These are phyloP conservation scores for Naumovozyma castellii DNA, from an alignment of 805 yeast species.

Conservation along the genomic window DNA sequence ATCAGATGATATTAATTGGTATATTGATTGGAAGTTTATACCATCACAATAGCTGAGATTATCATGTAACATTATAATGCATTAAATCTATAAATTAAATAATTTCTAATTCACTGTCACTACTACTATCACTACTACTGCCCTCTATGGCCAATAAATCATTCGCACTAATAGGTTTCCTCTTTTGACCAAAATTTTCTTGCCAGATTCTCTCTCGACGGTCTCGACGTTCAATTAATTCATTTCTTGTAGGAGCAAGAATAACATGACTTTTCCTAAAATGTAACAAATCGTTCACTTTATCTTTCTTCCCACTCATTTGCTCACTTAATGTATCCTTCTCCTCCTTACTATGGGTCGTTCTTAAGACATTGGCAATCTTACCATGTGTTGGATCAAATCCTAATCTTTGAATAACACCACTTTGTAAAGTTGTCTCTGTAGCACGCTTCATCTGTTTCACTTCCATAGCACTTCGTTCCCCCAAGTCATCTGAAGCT, in stretches of 20 bases:
- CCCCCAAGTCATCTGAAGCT: conserved; percentile 11
- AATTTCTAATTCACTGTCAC: conserved; percentile 29
- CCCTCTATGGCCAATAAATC: too few species aligned
- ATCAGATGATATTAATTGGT: conserved; percentile 5
- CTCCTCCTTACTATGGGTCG: background rate
- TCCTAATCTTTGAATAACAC: conserved; percentile 37
- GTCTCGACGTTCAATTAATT: conserved; percentile 20
- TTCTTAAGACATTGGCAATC: conserved; percentile 13
- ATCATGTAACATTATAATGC: background rate
- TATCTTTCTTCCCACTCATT: conserved; percentile 12
- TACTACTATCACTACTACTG: conserved; percentile 5
- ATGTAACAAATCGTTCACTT: conserved; percentile 24
- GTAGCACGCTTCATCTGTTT: conserved; percentile 23
- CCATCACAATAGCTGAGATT: conserved; percentile 3
- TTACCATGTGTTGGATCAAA: conserved; percentile 41
- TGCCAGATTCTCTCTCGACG: conserved; percentile 25
- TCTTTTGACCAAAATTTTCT: conserved; percentile 17
- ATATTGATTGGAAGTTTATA: conserved; percentile 9
- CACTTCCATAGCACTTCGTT: conserved; percentile 13
- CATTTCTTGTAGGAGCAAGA: conserved; percentile 28
- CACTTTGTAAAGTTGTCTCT: conserved; percentile 34
- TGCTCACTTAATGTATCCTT: conserved; percentile 7
- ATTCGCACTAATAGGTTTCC: too few species aligned
- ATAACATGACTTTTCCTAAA: conserved; percentile 29
- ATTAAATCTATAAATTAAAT: conserved; percentile 8